phyloP scores from a whole-genome alignment of 2,329 filamentous ascomycete genomes.

The Albifimbria verrucaria region DNA sequence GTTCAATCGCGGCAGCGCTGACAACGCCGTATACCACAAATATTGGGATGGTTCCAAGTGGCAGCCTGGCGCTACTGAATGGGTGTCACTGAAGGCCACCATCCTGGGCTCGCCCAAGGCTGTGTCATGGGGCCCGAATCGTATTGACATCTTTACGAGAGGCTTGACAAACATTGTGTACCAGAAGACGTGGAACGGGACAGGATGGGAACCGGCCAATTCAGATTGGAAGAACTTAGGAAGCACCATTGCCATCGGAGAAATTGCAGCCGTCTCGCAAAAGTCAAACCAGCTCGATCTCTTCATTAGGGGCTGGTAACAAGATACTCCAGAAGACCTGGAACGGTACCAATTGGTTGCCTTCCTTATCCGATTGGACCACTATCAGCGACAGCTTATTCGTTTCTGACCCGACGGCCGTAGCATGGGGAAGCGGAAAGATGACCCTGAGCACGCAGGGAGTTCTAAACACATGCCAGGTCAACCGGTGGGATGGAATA shows the following conservation, averaged over 20 bases:
- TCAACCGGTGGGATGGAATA: neutral
- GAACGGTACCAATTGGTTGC: conserved; percentile 5
- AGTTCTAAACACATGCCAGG: neutral
- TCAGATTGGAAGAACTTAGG: conserved; percentile 20
- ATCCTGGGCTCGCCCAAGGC: neutral
- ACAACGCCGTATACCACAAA: conserved; percentile 22
- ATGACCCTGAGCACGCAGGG: neutral
- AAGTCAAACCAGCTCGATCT: conserved; percentile 19
- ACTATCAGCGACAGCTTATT: conserved; percentile 1
- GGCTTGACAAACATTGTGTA: neutral
- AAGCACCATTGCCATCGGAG: conserved; percentile 16
- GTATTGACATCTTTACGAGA: neutral
- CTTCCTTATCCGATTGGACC: conserved; percentile 1
- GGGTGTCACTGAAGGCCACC: neutral
- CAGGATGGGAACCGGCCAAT: neutral
- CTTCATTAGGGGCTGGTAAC: conserved; percentile 9
- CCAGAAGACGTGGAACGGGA: neutral
- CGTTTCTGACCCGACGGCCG: neutral
- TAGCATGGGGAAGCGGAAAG: neutral
- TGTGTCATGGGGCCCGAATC: neutral
- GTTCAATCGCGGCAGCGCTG: conserved; percentile 25
- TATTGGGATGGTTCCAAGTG: conserved; percentile 21
- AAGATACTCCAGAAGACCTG: conserved; percentile 8
- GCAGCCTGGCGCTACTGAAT: conserved; percentile 5
- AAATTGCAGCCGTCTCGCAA: conserved; percentile 19